phyloP scores from a whole-genome alignment of 345 rosid genomes.

The Noccaea caerulescens region DNA sequence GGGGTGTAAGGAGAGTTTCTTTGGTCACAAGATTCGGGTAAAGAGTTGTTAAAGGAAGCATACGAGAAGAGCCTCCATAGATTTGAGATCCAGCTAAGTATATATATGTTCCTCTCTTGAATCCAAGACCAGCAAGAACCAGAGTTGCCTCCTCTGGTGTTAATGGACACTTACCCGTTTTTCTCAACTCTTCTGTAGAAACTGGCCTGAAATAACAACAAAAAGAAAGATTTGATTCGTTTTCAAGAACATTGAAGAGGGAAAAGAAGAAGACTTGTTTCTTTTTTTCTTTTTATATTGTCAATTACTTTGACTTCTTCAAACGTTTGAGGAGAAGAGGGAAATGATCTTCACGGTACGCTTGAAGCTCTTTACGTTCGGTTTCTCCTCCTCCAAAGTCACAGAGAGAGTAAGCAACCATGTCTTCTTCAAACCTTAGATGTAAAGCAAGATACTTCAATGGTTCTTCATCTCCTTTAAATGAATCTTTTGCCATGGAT shows the following conservation, averaged over 20 bases:
- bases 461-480: conserved; percentile 42
- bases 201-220: conserved; percentile 49
- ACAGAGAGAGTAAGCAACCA: conserved; percentile 92
- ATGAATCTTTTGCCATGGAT: conserved; percentile 44
- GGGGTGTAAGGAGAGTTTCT: conserved; percentile 77
- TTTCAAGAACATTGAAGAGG: background rate
- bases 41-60: conserved; percentile 69
- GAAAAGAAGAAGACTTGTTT: background rate
- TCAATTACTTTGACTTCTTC: conserved; percentile 57
- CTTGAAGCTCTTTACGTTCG: conserved; percentile 75
- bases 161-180: conserved; percentile 82
- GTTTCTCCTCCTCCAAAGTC: conserved; percentile 84
- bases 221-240: background rate
- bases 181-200: conserved; percentile 66
- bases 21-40: conserved; percentile 85
- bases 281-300: background rate
- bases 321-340: conserved; percentile 76
- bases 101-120: conserved; percentile 63
- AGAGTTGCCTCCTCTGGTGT: conserved; percentile 96
- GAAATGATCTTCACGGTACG: conserved; percentile 81
- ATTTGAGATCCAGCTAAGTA: conserved; percentile 79
- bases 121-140: conserved; percentile 84
- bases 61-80: conserved; percentile 74
- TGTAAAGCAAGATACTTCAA: conserved; percentile 80
- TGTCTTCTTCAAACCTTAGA: conserved; percentile 90